A percentile compares a stretch with the other conserved stretches of the same genome.
phyloP scores from a whole-genome alignment of 2,329 filamentous ascomycete genomes.

The Hymenoscyphus occultus region DNA sequence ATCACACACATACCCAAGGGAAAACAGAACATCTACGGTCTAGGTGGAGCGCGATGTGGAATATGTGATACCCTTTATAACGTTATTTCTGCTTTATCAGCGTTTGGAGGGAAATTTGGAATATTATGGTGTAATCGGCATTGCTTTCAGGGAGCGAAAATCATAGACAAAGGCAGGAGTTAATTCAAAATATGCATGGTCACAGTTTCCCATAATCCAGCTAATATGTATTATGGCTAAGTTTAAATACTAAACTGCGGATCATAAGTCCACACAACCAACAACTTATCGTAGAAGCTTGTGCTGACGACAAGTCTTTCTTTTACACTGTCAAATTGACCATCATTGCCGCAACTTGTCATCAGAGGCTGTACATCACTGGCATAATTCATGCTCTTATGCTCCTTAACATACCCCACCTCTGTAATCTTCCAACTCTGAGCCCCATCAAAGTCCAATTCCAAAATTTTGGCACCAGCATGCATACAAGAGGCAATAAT shows the following conservation, averaged over 20 bases:
- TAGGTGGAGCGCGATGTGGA: slow-evolving; percentile 6
- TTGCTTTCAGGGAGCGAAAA: not conserved
- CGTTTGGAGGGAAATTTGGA: slow-evolving; percentile 3
- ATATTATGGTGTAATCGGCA: not conserved
- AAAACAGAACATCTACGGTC: not conserved
- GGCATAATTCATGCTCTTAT: slow-evolving; percentile 70
- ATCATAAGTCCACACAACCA: slow-evolving; percentile 61
- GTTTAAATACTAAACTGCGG: not conserved
- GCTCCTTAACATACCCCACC: slow-evolving; percentile 73
- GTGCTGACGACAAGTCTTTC: slow-evolving; percentile 58
- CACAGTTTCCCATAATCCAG: not conserved
- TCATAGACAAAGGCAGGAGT: not conserved
- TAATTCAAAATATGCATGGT: not conserved
- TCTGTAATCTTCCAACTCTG: slow-evolving; percentile 60
- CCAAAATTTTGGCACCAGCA: slow-evolving; percentile 70
- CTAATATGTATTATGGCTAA: not conserved
- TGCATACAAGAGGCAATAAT: slow-evolving; percentile 95
- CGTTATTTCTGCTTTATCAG: not conserved
- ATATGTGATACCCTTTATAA: slow-evolving; percentile 15
- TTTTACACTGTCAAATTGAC: slow-evolving; percentile 12
- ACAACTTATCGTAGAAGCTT: slow-evolving; percentile 71
- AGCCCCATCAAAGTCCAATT: slow-evolving; percentile 36
- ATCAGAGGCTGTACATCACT: slow-evolving; percentile 3
- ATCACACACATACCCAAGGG: not conserved
- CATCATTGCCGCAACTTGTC: slow-evolving; percentile 45